Evolutionary conservation across 2,329 filamentous ascomycete genomes (phyloP).

Genomic region (Botrytis elliptica): DNA sequence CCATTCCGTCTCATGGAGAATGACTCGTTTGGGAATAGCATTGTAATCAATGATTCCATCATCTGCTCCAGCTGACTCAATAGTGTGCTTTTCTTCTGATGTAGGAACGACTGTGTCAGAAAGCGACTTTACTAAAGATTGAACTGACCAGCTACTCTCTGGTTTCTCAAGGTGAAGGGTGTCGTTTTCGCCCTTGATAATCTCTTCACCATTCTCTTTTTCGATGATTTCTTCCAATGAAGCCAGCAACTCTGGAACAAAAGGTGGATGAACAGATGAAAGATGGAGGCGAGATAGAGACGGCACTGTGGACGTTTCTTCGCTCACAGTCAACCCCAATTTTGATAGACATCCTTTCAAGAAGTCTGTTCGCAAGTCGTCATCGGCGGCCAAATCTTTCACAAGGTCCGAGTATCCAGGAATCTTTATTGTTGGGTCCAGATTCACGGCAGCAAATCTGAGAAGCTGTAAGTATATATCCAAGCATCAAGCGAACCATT

Average conservation of each 20-base stretch:
- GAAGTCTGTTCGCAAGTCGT: conserved; percentile 69
- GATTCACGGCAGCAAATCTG: conserved; percentile 80
- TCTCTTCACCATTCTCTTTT: conserved; percentile 63
- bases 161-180: conserved; percentile 75
- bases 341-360: conserved; percentile 77
- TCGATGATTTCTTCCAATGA: conserved; percentile 67
- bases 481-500: conserved; percentile 24
- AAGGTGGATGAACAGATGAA: conserved; percentile 63
- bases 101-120: conserved; percentile 26
- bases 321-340: conserved; percentile 75
- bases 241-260: conserved; percentile 66
- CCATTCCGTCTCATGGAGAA: conserved; percentile 66
- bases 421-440: conserved; percentile 64
- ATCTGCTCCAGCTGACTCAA: conserved; percentile 41
- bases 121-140: conserved; percentile 54
- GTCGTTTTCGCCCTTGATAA: conserved; percentile 78
- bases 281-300: conserved; percentile 81
- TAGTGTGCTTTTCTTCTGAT: conserved; percentile 38
- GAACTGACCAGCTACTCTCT: conserved; percentile 58
- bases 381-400: conserved; percentile 63
- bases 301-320: conserved; percentile 67
- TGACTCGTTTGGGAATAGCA: conserved; percentile 68
- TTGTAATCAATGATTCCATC: conserved; percentile 73
- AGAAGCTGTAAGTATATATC: conserved; percentile 25
- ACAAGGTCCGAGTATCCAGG: conserved; percentile 71